Conservation (phyloP, 129 eudicot genomes). For the Saposhnikovia divaricata region DNA sequence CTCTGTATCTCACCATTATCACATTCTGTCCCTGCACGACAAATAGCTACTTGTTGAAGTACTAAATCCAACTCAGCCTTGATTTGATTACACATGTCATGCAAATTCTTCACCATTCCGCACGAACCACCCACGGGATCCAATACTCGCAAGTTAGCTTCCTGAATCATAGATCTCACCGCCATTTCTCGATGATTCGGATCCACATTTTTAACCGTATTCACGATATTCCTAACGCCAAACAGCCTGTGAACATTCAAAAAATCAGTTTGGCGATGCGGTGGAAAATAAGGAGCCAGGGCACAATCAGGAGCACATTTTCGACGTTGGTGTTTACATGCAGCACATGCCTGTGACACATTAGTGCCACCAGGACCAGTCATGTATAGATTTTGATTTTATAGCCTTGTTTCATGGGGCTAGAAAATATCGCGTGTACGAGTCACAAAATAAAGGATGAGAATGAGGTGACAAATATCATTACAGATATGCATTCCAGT, state of each 20-base stretch:
- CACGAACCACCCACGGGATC: conserved; percentile 5
- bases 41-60: background rate
- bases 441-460: background rate
- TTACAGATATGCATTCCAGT: background rate
- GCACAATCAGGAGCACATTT: conserved; percentile 12
- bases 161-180: background rate
- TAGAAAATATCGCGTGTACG: background rate
- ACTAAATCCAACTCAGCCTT: background rate
- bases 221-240: conserved; percentile 13
- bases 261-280: background rate
- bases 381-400: background rate
- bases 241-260: conserved; percentile 13
- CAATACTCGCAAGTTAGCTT: background rate
- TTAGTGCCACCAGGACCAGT: background rate
- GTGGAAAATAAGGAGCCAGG: conserved; percentile 14
- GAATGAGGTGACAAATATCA: background rate
- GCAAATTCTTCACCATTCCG: background rate
- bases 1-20: background rate
- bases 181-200: background rate
- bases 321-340: conserved; percentile 12
- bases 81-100: background rate
- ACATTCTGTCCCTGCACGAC: background rate
- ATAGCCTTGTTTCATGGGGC: background rate
- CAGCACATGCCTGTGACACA: conserved; percentile 7
- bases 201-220: background rate